Conservation (phyloP, 306 rosid genomes). For the Rosa chinensis region DNA sequence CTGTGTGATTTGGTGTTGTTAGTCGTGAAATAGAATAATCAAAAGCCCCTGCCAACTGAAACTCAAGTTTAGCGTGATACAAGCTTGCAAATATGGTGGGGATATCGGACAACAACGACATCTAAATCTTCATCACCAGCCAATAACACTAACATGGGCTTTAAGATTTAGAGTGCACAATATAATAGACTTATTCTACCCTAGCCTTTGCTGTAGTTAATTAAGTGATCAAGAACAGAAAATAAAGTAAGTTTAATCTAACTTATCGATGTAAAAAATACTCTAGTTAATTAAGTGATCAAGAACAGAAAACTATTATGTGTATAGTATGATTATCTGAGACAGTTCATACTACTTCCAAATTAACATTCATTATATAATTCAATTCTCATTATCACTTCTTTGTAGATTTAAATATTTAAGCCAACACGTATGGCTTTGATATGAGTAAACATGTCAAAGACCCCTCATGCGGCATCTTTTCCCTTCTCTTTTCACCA, state of each 20-base stretch:
- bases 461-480: background rate
- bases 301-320: background rate
- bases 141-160: too few relatives aligned
- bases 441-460: background rate
- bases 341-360: background rate
- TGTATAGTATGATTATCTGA: background rate
- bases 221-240: too few relatives aligned
- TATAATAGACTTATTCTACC: too few relatives aligned
- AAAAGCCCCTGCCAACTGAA: slow-evolving; percentile 16
- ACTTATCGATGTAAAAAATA: too few relatives aligned
- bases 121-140: background rate
- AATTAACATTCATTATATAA: background rate
- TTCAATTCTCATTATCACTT: background rate
- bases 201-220: too few relatives aligned
- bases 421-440: background rate
- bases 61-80: background rate
- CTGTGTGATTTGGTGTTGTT: too few relatives aligned
- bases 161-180: too few relatives aligned
- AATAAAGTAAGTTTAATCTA: too few relatives aligned
- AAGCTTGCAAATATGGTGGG: background rate
- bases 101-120: background rate
- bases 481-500: background rate
- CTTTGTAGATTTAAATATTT: background rate
- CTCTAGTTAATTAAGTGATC: too few relatives aligned
- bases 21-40: background rate